Conservation (phyloP, 495 filamentous ascomycete genomes). For the Xylaria venustula region DNA sequence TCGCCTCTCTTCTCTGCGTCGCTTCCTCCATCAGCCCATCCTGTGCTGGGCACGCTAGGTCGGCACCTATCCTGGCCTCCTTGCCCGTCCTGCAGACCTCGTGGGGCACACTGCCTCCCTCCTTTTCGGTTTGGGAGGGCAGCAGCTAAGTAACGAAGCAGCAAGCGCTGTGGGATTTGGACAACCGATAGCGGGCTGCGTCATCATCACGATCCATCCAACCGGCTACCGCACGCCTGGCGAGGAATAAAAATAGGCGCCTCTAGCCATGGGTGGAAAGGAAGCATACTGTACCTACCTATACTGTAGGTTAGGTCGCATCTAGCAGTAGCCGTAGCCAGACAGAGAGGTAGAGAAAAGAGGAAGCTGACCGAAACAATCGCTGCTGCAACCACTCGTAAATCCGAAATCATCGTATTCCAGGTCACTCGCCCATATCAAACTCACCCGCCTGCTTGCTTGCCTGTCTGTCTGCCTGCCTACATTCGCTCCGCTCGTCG, state of each 20-base stretch:
- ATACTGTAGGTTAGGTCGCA: conserved; percentile 10
- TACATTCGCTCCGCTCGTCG: not conserved
- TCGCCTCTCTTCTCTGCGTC: not conserved
- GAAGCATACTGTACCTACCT: not conserved
- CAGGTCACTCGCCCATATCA: not conserved
- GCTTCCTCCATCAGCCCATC: conserved; percentile 1
- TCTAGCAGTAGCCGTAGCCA: not conserved
- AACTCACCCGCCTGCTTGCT: not conserved
- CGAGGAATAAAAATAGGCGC: conserved; percentile 7
- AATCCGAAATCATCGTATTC: not conserved
- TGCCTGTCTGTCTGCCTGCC: not conserved
- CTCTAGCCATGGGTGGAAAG: conserved; percentile 1
- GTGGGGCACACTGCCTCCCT: not conserved
- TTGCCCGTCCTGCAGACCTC: conserved; percentile 5
- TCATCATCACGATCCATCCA: conserved; percentile 5
- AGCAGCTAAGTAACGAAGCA: too few relatives aligned
- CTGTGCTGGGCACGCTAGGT: too few relatives aligned
- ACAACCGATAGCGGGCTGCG: not conserved
- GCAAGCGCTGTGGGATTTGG: not conserved
- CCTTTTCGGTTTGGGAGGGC: not conserved
- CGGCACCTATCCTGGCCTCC: not conserved
- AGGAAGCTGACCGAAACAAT: not conserved
- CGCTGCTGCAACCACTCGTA: not conserved
- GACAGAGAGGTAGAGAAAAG: conserved; percentile 5
- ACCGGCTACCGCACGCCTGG: not conserved